Percentiles rank a stretch among this genome's conserved stretches.
Evolutionary conservation across 140 eudicot species (phyloP).

Genomic region (Senecio squalidus): DNA sequence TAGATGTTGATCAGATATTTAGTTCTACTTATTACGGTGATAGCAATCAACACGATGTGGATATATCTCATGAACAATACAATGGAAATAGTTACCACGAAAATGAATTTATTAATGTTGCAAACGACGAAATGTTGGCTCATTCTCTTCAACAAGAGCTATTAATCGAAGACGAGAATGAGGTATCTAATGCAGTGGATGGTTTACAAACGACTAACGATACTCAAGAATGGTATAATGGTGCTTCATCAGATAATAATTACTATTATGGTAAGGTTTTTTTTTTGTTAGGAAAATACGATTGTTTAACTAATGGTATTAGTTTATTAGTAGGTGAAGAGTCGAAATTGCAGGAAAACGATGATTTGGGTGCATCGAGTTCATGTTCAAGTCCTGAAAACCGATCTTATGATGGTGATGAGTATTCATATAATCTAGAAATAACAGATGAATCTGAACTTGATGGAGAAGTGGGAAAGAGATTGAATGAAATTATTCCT

Average conservation of each 20-base stretch:
- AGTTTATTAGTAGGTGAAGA: constrained; percentile 43
- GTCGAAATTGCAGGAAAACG: constrained; percentile 37
- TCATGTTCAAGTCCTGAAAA: constrained; percentile 81
- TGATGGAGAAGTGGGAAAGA: constrained; percentile 93
- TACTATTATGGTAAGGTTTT: constrained; percentile 45
- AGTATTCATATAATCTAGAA: constrained; percentile 50
- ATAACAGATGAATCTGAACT: constrained; percentile 74
- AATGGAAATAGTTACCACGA: constrained; percentile 51
- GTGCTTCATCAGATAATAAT: constrained; percentile 34
- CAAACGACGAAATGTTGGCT: constrained; percentile 55
- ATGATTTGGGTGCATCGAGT: constrained; percentile 57
- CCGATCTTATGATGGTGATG: constrained; percentile 70
- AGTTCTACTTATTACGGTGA: constrained; percentile 65
- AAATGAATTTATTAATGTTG: constrained; percentile 39
- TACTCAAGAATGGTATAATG: constrained; percentile 36
- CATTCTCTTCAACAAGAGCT: constrained; percentile 83
- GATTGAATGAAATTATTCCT: constrained; percentile 66
- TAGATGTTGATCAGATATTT: constrained; percentile 68
- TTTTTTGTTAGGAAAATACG: not conserved
- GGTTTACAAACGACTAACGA: constrained; percentile 33
- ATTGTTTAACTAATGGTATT: not conserved
- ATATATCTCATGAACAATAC: constrained; percentile 55
- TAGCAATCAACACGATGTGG: constrained; percentile 51
- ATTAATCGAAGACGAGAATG: constrained; percentile 49
- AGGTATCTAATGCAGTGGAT: constrained; percentile 22